Conservation (phyloP, 2,329 filamentous ascomycete genomes). For the Pseudohalonectria lignicola region DNA sequence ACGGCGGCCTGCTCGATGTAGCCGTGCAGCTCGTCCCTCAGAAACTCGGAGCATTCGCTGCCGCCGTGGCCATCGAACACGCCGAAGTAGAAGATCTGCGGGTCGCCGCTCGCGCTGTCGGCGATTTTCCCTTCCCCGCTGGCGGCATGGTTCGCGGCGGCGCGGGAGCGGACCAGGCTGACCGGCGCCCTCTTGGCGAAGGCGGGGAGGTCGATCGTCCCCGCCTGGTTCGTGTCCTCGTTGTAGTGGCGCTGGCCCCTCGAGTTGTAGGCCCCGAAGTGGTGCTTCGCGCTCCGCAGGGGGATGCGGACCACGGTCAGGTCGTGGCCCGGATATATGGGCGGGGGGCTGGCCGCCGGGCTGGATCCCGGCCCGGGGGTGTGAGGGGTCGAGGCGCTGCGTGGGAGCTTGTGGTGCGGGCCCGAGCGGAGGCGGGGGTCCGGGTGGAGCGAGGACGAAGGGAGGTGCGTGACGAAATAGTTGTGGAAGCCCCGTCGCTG, state of each 20-base stretch:
- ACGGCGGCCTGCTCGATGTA: slow-evolving; percentile 78
- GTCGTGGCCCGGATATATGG: slow-evolving; percentile 53
- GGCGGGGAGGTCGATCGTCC: slow-evolving; percentile 82
- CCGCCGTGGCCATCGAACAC: slow-evolving; percentile 96
- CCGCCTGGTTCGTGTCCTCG: slow-evolving; percentile 89
- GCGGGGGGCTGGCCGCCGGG: slow-evolving; percentile 43
- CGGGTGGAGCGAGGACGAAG: slow-evolving; percentile 84
- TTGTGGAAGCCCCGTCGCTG: slow-evolving; percentile 63
- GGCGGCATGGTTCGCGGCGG: slow-evolving; percentile 35
- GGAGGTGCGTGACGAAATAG: slow-evolving; percentile 94
- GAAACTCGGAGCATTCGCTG: slow-evolving; percentile 74
- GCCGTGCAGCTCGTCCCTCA: slow-evolving; percentile 72
- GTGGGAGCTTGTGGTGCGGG: slow-evolving; percentile 75
- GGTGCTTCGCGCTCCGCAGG: slow-evolving; percentile 85
- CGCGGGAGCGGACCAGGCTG: slow-evolving; percentile 32
- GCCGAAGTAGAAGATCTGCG: slow-evolving; percentile 94
- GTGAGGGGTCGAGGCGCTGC: slow-evolving; percentile 74
- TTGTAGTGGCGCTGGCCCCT: slow-evolving; percentile 81
- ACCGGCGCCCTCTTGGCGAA: slow-evolving; percentile 79
- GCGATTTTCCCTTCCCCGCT: slow-evolving; percentile 55
- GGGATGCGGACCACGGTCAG: slow-evolving; percentile 93
- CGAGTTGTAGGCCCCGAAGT: slow-evolving; percentile 73
- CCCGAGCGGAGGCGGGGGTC: slow-evolving; percentile 57
- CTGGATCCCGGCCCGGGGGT: slow-evolving; percentile 43
- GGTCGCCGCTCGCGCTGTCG: slow-evolving; percentile 67